Conservation (phyloP, 1,284 basidiomycete genomes). For the Pyrrhoderma lamaoense region DNA sequence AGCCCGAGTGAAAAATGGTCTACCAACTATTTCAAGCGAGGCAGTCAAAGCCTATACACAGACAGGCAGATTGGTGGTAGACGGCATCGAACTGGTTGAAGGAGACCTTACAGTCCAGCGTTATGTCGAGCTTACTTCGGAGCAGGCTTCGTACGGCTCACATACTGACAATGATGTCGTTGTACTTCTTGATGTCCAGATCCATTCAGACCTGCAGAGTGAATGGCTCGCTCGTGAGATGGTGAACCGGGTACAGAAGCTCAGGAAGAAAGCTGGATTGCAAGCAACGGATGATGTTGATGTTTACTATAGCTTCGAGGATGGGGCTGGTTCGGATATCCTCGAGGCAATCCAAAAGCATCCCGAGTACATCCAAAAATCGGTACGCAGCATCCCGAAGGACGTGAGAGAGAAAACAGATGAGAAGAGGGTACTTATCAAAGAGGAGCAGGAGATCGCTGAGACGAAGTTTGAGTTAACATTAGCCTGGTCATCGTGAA, state of each 20-base stretch:
- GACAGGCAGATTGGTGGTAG: slow-evolving; percentile 77
- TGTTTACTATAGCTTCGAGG: slow-evolving; percentile 81
- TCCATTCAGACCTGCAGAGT: slow-evolving; percentile 80
- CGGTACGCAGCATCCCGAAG: slow-evolving; percentile 66
- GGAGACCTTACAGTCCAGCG: slow-evolving; percentile 91
- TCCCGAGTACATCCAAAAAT: slow-evolving; percentile 68
- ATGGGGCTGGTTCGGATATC: slow-evolving; percentile 60
- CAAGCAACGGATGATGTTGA: slow-evolving; percentile 93
- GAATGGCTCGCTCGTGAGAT: slow-evolving; percentile 90
- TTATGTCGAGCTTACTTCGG: slow-evolving; percentile 75
- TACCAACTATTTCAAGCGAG: slow-evolving; percentile 78
- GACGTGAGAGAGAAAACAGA: slow-evolving; percentile 49
- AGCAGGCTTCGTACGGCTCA: slow-evolving; percentile 62
- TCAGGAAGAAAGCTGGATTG: slow-evolving; percentile 92
- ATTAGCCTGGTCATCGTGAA: slow-evolving; percentile 38
- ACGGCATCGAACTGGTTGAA: slow-evolving; percentile 83
- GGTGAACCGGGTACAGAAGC: slow-evolving; percentile 91
- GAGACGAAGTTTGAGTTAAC: slow-evolving; percentile 75
- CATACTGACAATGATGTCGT: slow-evolving; percentile 95
- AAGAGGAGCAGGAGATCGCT: slow-evolving; percentile 84
- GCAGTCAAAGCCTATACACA: slow-evolving; percentile 75
- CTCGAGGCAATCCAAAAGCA: slow-evolving; percentile 66
- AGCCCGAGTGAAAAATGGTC: slow-evolving; percentile 81
- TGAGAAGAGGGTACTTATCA: slow-evolving; percentile 50
- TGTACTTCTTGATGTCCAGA: slow-evolving; percentile 83